These are phyloP conservation scores for Ophiosphaerella herpotricha DNA, from an alignment of 2,329 filamentous ascomycete species.

Conservation along the genomic window DNA sequence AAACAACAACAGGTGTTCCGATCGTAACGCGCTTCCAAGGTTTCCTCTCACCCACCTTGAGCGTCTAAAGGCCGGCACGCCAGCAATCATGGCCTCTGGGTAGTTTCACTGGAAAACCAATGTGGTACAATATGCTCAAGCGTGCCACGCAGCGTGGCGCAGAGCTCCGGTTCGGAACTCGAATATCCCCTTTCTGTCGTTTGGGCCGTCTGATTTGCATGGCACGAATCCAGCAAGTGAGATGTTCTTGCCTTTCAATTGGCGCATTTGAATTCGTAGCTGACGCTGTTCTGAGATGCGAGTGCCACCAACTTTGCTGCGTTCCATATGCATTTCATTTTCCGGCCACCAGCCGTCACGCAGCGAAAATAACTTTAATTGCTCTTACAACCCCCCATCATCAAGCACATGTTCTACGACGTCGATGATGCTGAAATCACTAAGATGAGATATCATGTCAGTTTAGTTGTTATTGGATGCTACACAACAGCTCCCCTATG, in stretches of 20 bases:
- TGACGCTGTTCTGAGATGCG: not conserved
- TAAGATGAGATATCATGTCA: too few relatives aligned
- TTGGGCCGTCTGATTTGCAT: not conserved
- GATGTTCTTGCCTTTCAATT: not conserved
- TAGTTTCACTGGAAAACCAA: slow-evolving; percentile 13
- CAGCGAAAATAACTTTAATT: not conserved
- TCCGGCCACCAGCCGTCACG: not conserved
- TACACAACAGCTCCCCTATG: not conserved
- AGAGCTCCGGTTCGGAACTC: slow-evolving; percentile 1
- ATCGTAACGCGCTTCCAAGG: not conserved
- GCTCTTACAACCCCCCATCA: not conserved
- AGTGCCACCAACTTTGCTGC: not conserved
- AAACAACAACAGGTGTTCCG: not conserved
- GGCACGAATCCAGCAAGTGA: not conserved
- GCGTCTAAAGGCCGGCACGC: not conserved
- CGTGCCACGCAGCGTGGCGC: slow-evolving; percentile 17
- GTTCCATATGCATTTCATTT: not conserved
- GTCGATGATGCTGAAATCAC: too few relatives aligned
- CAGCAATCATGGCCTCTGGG: too few relatives aligned
- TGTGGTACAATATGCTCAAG: slow-evolving; percentile 18
- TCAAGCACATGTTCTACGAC: too few relatives aligned
- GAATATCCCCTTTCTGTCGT: not conserved
- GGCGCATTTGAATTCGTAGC: not conserved
- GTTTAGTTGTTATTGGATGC: not conserved
- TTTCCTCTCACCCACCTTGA: not conserved